phyloP scores from a whole-genome alignment of 768 basidiomycete species.

The Hemileccinum impolitum region DNA sequence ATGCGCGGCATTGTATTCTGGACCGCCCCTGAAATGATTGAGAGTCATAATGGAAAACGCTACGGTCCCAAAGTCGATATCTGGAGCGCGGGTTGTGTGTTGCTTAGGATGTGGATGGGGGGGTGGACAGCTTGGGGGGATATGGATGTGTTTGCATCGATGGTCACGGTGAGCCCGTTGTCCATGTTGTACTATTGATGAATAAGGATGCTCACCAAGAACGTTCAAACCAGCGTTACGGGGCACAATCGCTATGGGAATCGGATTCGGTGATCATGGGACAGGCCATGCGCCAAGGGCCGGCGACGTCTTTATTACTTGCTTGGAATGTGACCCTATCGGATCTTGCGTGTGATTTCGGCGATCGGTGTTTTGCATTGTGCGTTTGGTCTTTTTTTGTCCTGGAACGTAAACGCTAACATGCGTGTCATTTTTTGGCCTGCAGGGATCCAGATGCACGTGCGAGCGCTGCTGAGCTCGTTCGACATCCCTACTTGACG shows the following conservation, averaged over 20 bases:
- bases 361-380: slow-evolving; percentile 82
- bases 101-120: slow-evolving; percentile 95
- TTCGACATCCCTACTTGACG: slow-evolving; percentile 68
- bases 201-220: background rate
- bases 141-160: slow-evolving; percentile 78
- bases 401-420: no score
- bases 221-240: background rate
- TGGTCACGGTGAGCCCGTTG: slow-evolving; percentile 65
- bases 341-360: slow-evolving; percentile 74
- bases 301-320: slow-evolving; percentile 70
- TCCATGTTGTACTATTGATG: no score
- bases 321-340: slow-evolving; percentile 74
- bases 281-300: slow-evolving; percentile 62
- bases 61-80: slow-evolving; percentile 96
- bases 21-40: slow-evolving; percentile 93
- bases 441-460: slow-evolving; percentile 74
- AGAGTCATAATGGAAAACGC: slow-evolving; percentile 66
- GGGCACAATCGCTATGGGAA: no score
- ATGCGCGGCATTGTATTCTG: slow-evolving; percentile 98
- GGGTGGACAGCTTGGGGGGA: slow-evolving; percentile 76
- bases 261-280: background rate
- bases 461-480: slow-evolving; percentile 71
- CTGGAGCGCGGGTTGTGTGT: slow-evolving; percentile 94
- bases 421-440: background rate
- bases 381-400: slow-evolving; percentile 22